Percentiles rank a stretch among this genome's conserved stretches.
phyloP scores from a whole-genome alignment of 139 green algal genomes.

The Desmodesmus armatus region DNA sequence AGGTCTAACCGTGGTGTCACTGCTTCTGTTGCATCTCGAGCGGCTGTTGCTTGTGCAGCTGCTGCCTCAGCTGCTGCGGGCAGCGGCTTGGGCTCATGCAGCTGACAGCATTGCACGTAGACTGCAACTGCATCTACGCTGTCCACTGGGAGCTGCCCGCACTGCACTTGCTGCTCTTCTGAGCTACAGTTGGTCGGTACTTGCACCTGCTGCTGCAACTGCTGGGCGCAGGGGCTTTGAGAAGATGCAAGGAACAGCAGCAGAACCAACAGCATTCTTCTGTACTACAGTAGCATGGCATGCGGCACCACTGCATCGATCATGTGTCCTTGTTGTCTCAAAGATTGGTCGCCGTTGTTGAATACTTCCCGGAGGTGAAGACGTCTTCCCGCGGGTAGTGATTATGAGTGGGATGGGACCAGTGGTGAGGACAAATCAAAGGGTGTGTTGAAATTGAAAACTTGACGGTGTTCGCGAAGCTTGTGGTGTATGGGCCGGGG shows the following conservation, averaged over 20 bases:
- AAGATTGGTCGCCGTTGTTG: no score
- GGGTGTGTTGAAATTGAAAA: no score
- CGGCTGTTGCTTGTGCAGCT: background rate
- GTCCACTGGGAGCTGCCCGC: background rate
- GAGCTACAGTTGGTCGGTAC: no score
- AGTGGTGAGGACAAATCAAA: no score
- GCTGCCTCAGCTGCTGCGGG: background rate
- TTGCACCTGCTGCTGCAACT: background rate
- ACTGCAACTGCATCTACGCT: background rate
- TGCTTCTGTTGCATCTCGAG: background rate
- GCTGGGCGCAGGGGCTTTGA: background rate
- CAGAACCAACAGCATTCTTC: background rate
- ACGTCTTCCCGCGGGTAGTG: no score
- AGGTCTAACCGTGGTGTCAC: conserved; percentile 1
- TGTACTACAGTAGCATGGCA: background rate
- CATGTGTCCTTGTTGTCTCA: no score
- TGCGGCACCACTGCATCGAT: background rate
- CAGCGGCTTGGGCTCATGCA: background rate
- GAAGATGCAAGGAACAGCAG: background rate
- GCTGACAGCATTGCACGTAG: conserved; percentile 1
- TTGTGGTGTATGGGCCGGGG: no score
- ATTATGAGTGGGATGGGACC: no score
- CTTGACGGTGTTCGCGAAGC: no score
- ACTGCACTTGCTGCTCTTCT: background rate
- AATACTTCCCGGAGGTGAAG: no score